Evolutionary conservation across 257 asterid genomes (phyloP), one percentile per base, ranked within the genome.

Genomic region (Leptodermis oblonga): DNA sequence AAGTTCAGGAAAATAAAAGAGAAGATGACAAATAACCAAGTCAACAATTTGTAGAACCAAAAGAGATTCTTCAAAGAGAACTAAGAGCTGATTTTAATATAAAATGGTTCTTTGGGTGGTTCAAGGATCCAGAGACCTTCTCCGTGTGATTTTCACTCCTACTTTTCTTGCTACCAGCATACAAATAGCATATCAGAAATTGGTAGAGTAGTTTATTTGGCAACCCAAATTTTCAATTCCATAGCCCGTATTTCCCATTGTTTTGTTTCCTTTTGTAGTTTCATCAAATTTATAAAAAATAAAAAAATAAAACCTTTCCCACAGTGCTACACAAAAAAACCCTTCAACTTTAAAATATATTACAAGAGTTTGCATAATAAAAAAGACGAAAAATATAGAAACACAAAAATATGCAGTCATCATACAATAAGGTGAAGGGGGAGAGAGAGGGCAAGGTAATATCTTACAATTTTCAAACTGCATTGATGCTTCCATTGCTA

Each of bases 401-500:
- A 18, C 28, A 56, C 37, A 28, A 46, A 34, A 41, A 30, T 18
- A 48, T n/a, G 42, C 11, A 15, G 33, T 26, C 67, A 30, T 63
- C 22, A n/a, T 65, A 36, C 22, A 31, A 46, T 23, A 34, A 28
- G 67, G 67, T 2, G 23, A 15, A 45, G 13, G 52, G 68, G 28
- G 8, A 28, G n/a, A n/a, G 28, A 33, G 11, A 30, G 18, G 34
- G 59, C 2, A 67, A 69, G 58, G 67, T 68, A 37, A 72, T 69
- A 53, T 82, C 98, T 82, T 79, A 93, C 99, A 84, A 13, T 74
- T 31, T 9, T 90, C 87, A 77, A 68, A 65, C 51, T 75, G 67
- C 59, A 71, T 46, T 31, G 91, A 76, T 45, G 89, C 95, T 81
- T 90, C 89, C 82, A 76, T 4, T 54, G 96, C 96, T 72, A 71